A percentile compares a stretch with the other conserved stretches of the same genome.
Conservation (phyloP, 164 flowering plant species). For the Liquidambar formosana region DNA sequence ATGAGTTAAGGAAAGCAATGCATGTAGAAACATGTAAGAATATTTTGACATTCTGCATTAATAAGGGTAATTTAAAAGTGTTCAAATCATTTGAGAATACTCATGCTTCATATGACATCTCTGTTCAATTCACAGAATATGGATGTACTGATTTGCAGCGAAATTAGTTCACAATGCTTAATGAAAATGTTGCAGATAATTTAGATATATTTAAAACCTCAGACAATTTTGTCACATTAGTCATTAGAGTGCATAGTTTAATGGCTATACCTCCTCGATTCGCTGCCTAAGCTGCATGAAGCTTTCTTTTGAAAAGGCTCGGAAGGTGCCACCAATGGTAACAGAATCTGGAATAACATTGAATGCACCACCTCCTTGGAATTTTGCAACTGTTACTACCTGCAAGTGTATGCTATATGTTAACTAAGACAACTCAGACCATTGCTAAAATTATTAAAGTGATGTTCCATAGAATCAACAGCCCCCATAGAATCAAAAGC, state of each 20-base stretch:
- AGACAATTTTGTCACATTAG: not conserved
- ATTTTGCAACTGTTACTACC: slow-evolving; percentile 50
- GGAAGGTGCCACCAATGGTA: slow-evolving; percentile 60
- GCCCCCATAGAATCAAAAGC: not conserved
- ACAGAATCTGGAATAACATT: slow-evolving; percentile 64
- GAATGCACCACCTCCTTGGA: slow-evolving; percentile 55
- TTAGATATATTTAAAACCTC: not conserved
- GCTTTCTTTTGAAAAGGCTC: slow-evolving; percentile 46
- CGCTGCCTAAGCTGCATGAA: slow-evolving; percentile 33
- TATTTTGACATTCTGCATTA: too few relatives aligned
- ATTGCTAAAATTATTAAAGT: not conserved
- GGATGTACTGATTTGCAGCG: too few relatives aligned
- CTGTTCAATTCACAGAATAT: too few relatives aligned
- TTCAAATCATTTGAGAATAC: not conserved
- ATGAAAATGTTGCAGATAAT: not conserved
- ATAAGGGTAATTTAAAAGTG: too few relatives aligned
- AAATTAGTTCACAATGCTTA: not conserved
- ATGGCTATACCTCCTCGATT: slow-evolving; percentile 33
- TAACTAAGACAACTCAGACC: too few relatives aligned
- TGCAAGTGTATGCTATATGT: slow-evolving; percentile 10
- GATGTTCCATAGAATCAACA: not conserved
- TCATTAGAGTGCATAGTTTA: not conserved
- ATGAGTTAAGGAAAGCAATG: not conserved
- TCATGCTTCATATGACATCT: not conserved
- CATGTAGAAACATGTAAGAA: not conserved